A percentile compares a stretch with the other conserved stretches of the same genome.
phyloP scores from a whole-genome alignment of 495 filamentous ascomycete species.

The Hypoxylon rickii region DNA sequence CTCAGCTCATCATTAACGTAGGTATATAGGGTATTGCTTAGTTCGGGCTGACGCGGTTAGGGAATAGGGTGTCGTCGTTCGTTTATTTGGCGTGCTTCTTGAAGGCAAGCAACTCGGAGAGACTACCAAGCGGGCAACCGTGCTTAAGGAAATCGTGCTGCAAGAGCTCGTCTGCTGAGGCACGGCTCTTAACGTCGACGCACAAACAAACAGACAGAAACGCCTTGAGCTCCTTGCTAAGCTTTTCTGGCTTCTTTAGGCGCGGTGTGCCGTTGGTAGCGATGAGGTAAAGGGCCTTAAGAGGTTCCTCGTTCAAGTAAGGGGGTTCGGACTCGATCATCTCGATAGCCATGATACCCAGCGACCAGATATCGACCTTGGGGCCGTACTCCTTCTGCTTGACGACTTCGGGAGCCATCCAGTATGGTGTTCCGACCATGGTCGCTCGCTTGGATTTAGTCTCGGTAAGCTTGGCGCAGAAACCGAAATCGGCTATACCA shows the following conservation, averaged over 20 bases:
- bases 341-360: conserved; percentile 99
- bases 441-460: conserved; percentile 95
- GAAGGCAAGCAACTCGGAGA: conserved; percentile 86
- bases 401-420: conserved; percentile 99
- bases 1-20: conserved; percentile 9
- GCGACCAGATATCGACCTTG: conserved; percentile 98
- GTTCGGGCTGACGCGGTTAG: conserved; percentile 8
- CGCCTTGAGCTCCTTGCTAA: conserved; percentile 93
- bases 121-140: conserved; percentile 76
- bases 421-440: conserved; percentile 99
- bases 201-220: conserved; percentile 96
- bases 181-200: conserved; percentile 92
- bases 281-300: conserved; percentile 96
- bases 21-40: conserved; percentile 1
- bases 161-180: conserved; percentile 85
- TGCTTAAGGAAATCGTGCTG: conserved; percentile 77
- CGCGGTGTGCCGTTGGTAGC: conserved; percentile 96
- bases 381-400: conserved; percentile 98
- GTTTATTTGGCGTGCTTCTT: conserved; percentile 58
- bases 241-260: conserved; percentile 95
- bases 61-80: conserved; percentile 30
- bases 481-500: conserved; percentile 87
- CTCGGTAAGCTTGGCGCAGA: conserved; percentile 98
- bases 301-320: conserved; percentile 95
- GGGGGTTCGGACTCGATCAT: conserved; percentile 99